Percentiles rank a stretch among this genome's conserved stretches.
phyloP scores from a whole-genome alignment of 1,284 basidiomycete species.

The Schizopora paradoxa region DNA sequence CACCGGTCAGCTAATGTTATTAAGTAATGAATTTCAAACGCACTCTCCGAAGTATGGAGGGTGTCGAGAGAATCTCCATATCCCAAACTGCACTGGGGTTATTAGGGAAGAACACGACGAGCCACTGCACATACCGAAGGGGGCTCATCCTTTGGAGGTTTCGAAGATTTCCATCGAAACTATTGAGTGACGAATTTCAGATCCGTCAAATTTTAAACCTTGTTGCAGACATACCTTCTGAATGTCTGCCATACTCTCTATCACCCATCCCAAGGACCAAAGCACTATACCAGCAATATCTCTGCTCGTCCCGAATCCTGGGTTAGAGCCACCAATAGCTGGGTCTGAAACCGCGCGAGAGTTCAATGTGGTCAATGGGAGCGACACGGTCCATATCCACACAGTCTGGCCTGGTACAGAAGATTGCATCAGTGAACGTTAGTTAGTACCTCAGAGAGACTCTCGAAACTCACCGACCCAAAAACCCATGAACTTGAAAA shows the following conservation, averaged over 20 bases:
- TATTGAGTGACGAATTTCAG: slow-evolving; percentile 22
- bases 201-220: background rate
- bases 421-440: background rate
- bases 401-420: slow-evolving; percentile 1
- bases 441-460: slow-evolving; percentile 38
- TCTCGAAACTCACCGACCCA: slow-evolving; percentile 49
- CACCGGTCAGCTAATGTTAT: background rate
- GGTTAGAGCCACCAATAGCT: slow-evolving; percentile 38
- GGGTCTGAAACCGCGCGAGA: slow-evolving; percentile 58
- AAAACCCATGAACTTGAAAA: slow-evolving; percentile 65
- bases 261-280: slow-evolving; percentile 56
- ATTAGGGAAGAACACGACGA: background rate
- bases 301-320: slow-evolving; percentile 52
- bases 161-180: slow-evolving; percentile 51
- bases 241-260: slow-evolving; percentile 58
- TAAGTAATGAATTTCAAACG: slow-evolving; percentile 20
- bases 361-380: slow-evolving; percentile 62
- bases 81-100: slow-evolving; percentile 34
- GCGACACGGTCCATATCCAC: slow-evolving; percentile 63
- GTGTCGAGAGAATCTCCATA: slow-evolving; percentile 62
- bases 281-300: slow-evolving; percentile 69
- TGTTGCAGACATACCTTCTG: slow-evolving; percentile 48
- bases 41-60: slow-evolving; percentile 77
- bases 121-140: slow-evolving; percentile 34
- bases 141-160: slow-evolving; percentile 48